These are phyloP conservation scores for Lentinula detonsa DNA, from an alignment of 768 basidiomycete species.

Conservation along the genomic window DNA sequence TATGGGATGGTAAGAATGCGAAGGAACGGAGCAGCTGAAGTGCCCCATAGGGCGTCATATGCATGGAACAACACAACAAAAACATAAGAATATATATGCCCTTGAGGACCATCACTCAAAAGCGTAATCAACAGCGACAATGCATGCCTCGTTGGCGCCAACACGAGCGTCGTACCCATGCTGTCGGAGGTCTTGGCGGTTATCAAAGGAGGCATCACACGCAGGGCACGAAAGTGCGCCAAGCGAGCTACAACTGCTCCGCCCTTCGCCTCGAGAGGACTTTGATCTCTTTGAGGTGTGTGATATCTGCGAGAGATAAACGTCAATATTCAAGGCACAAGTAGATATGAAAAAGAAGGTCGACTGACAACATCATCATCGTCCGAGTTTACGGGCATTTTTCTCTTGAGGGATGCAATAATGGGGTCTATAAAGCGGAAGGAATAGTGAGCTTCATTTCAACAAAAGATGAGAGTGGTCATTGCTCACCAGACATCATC, in stretches of 20 bases:
- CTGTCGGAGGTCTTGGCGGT: constrained; percentile 50
- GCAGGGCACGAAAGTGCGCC: constrained; percentile 65
- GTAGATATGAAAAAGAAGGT: neutral
- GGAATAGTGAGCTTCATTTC: neutral
- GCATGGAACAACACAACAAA: neutral
- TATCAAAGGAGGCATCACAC: constrained; percentile 63
- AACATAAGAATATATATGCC: neutral
- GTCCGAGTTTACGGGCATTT: constrained; percentile 28
- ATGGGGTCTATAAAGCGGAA: constrained; percentile 18
- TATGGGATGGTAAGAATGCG: neutral
- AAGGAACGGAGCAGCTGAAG: neutral
- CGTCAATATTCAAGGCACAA: constrained; percentile 3
- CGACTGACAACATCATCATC: constrained; percentile 33
- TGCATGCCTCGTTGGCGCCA: constrained; percentile 61
- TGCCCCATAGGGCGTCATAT: no score
- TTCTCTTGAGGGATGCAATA: constrained; percentile 40
- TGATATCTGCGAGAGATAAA: constrained; percentile 33
- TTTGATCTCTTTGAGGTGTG: constrained; percentile 56
- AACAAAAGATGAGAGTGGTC: neutral
- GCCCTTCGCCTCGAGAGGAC: constrained; percentile 25
- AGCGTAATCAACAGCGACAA: constrained; percentile 67
- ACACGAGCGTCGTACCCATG: constrained; percentile 48
- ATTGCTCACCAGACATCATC: constrained; percentile 32
- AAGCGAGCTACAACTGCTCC: constrained; percentile 26
- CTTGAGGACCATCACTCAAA: constrained; percentile 40